These are phyloP conservation scores for Synchytrium microbalum DNA, from an alignment of 371 early-diverging fungal genomes.

Conservation along the genomic window DNA sequence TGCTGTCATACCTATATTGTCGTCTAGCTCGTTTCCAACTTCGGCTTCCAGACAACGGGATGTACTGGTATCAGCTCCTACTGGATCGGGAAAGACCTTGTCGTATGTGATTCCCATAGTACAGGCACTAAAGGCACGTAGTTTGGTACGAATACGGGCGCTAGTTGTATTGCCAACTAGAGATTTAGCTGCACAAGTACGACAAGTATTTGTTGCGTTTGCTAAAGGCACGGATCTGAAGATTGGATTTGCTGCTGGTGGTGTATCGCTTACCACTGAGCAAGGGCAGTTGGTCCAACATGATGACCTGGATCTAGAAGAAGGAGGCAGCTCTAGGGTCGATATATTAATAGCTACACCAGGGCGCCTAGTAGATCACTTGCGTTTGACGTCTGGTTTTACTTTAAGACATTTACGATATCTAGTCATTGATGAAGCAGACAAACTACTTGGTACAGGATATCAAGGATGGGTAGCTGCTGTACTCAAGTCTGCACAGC, in stretches of 20 bases:
- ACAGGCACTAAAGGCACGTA: conserved; percentile 88
- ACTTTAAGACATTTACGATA: conserved; percentile 87
- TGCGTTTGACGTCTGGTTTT: conserved; percentile 87
- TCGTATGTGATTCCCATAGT: conserved; percentile 97
- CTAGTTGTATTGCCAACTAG: conserved; percentile 98
- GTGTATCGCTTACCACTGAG: conserved; percentile 69
- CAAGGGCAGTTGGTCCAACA: conserved; percentile 86
- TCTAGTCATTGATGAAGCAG: conserved; percentile 99
- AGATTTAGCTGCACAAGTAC: conserved; percentile 97
- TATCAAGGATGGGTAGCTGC: conserved; percentile 97
- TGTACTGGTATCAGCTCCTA: conserved; percentile 98
- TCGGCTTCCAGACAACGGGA: conserved; percentile 47
- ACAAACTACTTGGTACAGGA: conserved; percentile 99
- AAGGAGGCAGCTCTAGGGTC: conserved; percentile 63
- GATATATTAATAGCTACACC: conserved; percentile 99
- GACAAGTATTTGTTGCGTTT: conserved; percentile 79
- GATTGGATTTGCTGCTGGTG: conserved; percentile 80
- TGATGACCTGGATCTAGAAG: conserved; percentile 92
- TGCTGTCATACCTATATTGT: conserved; percentile 74
- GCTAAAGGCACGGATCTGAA: conserved; percentile 82
- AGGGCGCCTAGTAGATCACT: conserved; percentile 98
- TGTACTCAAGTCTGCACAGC: conserved; percentile 68
- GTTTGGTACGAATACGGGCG: conserved; percentile 84
- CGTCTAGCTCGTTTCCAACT: conserved; percentile 9
- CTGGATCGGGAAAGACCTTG: conserved; percentile 99